Evolutionary conservation across 2,329 filamentous ascomycete species (phyloP), one percentile per base, ranked within the genome.

Genomic region (Sclerotinia nivalis): DNA sequence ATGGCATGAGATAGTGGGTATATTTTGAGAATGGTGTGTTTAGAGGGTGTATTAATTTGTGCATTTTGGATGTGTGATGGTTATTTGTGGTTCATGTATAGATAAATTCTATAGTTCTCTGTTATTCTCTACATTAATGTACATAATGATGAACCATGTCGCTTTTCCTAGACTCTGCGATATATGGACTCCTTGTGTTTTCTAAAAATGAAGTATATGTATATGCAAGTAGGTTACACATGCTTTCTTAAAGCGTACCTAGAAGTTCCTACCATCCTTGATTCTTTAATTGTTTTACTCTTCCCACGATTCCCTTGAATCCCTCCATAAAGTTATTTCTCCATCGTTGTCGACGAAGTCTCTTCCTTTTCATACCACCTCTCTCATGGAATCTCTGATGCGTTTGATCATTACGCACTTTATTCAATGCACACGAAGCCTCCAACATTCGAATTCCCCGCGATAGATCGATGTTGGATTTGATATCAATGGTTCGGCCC

Each of bases 291-390:
- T 91, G 86, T 77, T 86, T 83, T 8, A 93, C 91, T 74, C 91
- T 84, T 54, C 76, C 78, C 10, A 92, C 86, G 15, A 88, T 87
- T 7, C 85, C 85, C 79, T 83, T 84, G 80, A 96, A 94, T 5
- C 89, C 90, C 45, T 79, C 79, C 83, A 87, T 89, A 81, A 95
- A 96, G 71, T 87, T 86, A 73, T 74, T 81, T 78, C 87, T 85
- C 90, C 91, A 93, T 72, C 92, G 84, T 83, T 90, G 83, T 71
- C 87, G 89, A 79, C 82, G 83, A 74, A 93, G 80, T 76, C 92
- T 86, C 87, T 96, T 96, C 80, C 89, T 85, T 86, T 91, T 93
- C 76, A 93, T 76, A 2, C 92, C 93, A 0, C 86, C 85, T 60
- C 93, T 83, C 83, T 96, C 92, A 80, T 96, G 90, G 76, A 88